Evolutionary conservation across 257 asterid genomes (phyloP).

Genomic region (Datura wrightii): DNA sequence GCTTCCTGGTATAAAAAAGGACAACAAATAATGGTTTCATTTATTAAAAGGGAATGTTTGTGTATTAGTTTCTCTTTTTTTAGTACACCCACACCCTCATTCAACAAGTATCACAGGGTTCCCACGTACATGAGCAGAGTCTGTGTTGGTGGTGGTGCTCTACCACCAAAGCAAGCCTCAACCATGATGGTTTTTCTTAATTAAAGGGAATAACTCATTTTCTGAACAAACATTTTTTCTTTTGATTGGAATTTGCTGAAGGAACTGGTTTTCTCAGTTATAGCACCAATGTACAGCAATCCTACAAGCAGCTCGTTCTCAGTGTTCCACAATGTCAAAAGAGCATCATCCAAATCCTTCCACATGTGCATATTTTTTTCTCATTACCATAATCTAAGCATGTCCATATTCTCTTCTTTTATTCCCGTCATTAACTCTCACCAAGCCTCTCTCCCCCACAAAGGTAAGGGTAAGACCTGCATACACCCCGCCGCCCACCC

Average conservation of each 20-base stretch:
- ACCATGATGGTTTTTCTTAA: not conserved
- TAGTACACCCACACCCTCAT: not conserved
- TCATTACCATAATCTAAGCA: not conserved
- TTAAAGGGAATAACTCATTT: not conserved
- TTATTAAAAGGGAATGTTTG: not conserved
- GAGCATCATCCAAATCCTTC: not conserved
- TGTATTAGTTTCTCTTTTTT: not conserved
- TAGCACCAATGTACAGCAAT: not conserved
- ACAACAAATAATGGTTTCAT: not conserved
- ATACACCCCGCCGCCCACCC: no score
- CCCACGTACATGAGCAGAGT: not conserved
- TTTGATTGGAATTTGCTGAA: not conserved
- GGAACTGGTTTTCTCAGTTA: not conserved
- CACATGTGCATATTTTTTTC: not conserved
- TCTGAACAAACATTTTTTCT: not conserved
- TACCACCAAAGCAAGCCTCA: not conserved
- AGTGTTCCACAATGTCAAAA: not conserved
- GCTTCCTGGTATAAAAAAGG: not conserved
- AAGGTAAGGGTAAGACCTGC: no score
- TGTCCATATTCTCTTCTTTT: not conserved
- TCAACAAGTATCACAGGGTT: not conserved
- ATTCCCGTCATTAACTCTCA: not conserved
- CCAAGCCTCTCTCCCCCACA: not conserved
- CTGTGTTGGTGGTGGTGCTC: not conserved
- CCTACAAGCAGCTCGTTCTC: constrained; percentile 10